Base-by-base conservation (phyloP, 1,284 basidiomycete genomes). In the Ustilago tritici region DNA sequence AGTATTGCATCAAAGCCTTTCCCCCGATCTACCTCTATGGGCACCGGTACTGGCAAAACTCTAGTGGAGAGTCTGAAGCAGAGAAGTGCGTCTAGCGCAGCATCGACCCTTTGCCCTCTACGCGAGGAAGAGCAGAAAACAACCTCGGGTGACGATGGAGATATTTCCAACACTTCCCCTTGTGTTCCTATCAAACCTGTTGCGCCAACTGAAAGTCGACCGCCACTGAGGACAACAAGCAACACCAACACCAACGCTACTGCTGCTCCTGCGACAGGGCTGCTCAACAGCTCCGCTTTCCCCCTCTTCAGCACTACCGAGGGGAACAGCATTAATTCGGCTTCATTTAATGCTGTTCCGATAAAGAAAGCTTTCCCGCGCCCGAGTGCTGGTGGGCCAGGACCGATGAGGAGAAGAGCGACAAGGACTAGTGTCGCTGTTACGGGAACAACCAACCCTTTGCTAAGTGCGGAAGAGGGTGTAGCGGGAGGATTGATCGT, bases 341-440 rank as follows among this genome's bases (percentile, higher is more conserved):
- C 43, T 4, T 17, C 36, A 2, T 56, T 62, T 53, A 46, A 34
- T 15, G 61, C 17, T 2, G 64, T 61, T 1, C 64, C 73, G 10
- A 55, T 58, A 4, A 67, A 70, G 17, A 76, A 76, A 52, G 57
- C 74, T 11, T 76, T 76, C 40, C 74, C 74, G 0, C n/a, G 65
- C 2, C 74, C 74, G 4, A 65, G 61, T 19, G 74, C 74, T 3
- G 74, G 74, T 17, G 74, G 74, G 17, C 74, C 74, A 1, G 74
- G 74, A 1, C 74, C 74, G 2, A 69, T 76, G 4, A 32, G 71
- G 2, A 10, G 69, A 9, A 43, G 68, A 3, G 19, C 61, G 1
- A 67, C 60, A 3, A 11, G 64, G 31, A 50, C 73, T 1, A 76
- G 73, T n/a, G 53, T 76, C 0, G 73, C 65, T 3, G 52, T 70